These are phyloP conservation scores for Dipodascus albidus DNA, from an alignment of 805 yeast genomes.

Conservation along the genomic window DNA sequence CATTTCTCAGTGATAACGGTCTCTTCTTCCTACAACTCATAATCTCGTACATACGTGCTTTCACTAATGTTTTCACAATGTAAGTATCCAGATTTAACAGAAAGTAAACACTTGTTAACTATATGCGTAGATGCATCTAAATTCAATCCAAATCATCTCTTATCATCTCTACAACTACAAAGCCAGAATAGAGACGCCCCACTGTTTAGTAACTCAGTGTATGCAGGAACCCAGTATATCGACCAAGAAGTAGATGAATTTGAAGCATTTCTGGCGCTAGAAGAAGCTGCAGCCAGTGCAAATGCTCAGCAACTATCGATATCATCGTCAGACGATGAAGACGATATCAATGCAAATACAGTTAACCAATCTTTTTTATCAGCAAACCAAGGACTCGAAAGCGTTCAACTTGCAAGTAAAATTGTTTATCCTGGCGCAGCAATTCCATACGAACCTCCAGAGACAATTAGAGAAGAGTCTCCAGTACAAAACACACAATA, in stretches of 20 bases:
- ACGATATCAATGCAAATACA: not conserved
- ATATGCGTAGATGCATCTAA: slow-evolving; percentile 24
- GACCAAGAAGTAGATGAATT: slow-evolving; percentile 10
- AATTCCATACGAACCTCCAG: slow-evolving; percentile 5
- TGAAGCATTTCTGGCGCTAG: slow-evolving; percentile 8
- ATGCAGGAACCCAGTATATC: slow-evolving; percentile 17
- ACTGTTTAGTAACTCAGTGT: slow-evolving; percentile 12
- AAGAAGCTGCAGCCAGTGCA: slow-evolving; percentile 7
- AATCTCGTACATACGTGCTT: not conserved
- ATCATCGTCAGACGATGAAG: slow-evolving; percentile 14
- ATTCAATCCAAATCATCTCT: slow-evolving; percentile 24
- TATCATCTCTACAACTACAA: slow-evolving; percentile 18
- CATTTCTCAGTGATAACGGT: not conserved
- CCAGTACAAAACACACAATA: slow-evolving; percentile 2
- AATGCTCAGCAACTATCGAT: slow-evolving; percentile 14
- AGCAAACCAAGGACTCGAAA: not conserved
- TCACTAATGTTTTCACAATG: slow-evolving; percentile 18
- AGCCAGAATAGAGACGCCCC: slow-evolving; percentile 18
- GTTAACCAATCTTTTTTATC: not conserved
- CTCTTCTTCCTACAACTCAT: not conserved
- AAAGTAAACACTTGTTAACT: not conserved
- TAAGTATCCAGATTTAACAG: slow-evolving; percentile 7
- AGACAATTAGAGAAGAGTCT: not conserved
- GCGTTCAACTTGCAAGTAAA: slow-evolving; percentile 4
- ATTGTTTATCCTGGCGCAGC: slow-evolving; percentile 3